Percentiles rank a stretch among this genome's conserved stretches.
phyloP scores from a whole-genome alignment of 176 grass and related monocot species.

The Oryza nivara region DNA sequence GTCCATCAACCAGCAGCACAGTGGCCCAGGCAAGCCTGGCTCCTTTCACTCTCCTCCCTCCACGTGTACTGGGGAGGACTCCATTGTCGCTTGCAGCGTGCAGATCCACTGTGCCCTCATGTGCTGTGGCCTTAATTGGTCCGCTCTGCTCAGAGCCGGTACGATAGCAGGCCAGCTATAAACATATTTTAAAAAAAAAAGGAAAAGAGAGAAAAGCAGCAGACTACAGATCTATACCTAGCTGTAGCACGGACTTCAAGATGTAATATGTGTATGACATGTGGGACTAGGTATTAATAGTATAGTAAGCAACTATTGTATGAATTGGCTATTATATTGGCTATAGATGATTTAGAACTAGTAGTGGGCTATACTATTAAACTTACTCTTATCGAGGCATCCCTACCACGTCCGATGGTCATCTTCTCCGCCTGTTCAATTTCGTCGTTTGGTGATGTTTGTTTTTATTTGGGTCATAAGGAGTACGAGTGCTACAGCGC shows the following conservation, averaged over 20 bases:
- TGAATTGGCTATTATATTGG: too few relatives aligned
- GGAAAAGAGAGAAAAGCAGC: too few relatives aligned
- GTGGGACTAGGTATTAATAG: too few relatives aligned
- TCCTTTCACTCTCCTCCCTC: neutral
- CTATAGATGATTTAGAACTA: too few relatives aligned
- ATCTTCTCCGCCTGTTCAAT: neutral
- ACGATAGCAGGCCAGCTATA: too few relatives aligned
- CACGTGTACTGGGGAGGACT: constrained; percentile 31
- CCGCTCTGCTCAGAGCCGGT: neutral
- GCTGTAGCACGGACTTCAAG: too few relatives aligned
- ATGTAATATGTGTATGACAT: too few relatives aligned
- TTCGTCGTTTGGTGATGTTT: neutral
- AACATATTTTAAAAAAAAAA: too few relatives aligned
- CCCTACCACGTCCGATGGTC: neutral
- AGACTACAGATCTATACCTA: too few relatives aligned
- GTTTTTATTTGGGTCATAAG: neutral
- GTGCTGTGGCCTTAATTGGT: constrained; percentile 32
- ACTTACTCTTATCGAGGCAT: neutral
- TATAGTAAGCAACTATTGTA: too few relatives aligned
- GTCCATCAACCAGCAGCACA: neutral
- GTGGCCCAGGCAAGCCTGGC: neutral
- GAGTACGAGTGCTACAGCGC: neutral
- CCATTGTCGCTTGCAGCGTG: constrained; percentile 24
- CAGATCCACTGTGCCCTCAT: constrained; percentile 47
- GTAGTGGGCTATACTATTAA: too few relatives aligned